Percentiles rank a stretch among this genome's conserved stretches.
These are phyloP conservation scores for Stagonosporopsis cucurbitacearum DNA, from an alignment of 2,329 filamentous ascomycete species.

Conservation along the genomic window DNA sequence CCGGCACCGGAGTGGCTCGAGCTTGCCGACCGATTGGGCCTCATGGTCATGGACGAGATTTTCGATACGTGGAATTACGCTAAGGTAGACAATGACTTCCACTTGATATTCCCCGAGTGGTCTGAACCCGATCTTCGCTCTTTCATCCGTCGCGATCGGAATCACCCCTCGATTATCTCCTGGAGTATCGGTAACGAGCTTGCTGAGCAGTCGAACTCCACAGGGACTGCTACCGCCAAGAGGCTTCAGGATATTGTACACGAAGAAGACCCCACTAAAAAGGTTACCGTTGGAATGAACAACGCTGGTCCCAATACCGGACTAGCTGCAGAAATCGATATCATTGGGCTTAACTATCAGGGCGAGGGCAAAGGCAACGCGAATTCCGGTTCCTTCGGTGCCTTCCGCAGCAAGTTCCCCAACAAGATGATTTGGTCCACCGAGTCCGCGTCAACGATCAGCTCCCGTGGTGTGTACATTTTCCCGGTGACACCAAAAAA, in stretches of 20 bases:
- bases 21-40: conserved; percentile 57
- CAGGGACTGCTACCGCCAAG: conserved; percentile 44
- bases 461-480: conserved; percentile 59
- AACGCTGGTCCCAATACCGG: conserved; percentile 50
- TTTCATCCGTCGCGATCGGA: conserved; percentile 61
- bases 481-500: conserved; percentile 57
- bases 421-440: conserved; percentile 52
- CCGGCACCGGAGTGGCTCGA: conserved; percentile 60
- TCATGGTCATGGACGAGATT: conserved; percentile 61
- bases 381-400: conserved; percentile 52
- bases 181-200: conserved; percentile 65
- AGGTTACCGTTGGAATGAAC: conserved; percentile 57
- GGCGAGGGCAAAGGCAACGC: conserved; percentile 55
- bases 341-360: conserved; percentile 63
- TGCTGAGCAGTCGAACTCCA: conserved; percentile 52
- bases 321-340: conserved; percentile 54
- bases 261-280: conserved; percentile 58
- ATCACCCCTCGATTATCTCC: conserved; percentile 60
- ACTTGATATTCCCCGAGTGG: conserved; percentile 62
- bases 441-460: conserved; percentile 52
- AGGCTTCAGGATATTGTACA: conserved; percentile 52
- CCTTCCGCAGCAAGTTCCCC: conserved; percentile 56
- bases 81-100: conserved; percentile 59
- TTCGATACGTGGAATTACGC: conserved; percentile 58
- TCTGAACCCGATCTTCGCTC: conserved; percentile 59